Base-by-base conservation (phyloP, 768 basidiomycete species). In the Coprinopsis strossmayeri region DNA sequence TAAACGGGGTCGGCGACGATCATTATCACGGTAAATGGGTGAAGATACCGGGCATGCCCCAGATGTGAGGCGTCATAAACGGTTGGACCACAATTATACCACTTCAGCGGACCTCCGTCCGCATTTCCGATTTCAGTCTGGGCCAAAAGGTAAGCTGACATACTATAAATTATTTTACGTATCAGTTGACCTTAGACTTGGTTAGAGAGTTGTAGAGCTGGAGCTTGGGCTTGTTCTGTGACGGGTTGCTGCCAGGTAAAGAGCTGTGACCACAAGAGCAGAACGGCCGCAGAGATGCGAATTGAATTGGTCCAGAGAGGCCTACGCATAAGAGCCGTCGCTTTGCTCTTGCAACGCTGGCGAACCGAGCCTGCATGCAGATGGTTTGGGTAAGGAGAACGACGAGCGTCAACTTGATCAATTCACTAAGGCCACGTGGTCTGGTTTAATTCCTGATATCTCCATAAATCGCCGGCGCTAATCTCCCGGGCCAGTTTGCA, bases 71-170 rank as follows among this genome's bases (percentile, higher is more conserved):
- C 82, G 72, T 99, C 96, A 64, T 99, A 99, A 7, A 99, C 96
- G 0, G 96, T 99, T 15, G 96, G 95, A 9, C 96, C 95, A 60
- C 96, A 99, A 64, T 96, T 97, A 64, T 99, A 98, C 94, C 94
- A 98, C 58, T 94, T 93, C n/a, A 95, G 82, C 55, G 78, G 78
- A 1, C 78, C 76, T 0, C 84, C 85, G 53, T 78, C 69, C 45
- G 61, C 71, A 4, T 91, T 82, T 30, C 85, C 67, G 57, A 95
- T 92, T 52, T 85, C 84, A 45, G 79, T 84, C 90, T 93, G 59
- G 9, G 38, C 26, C 41, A 39, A 12, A 15, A 43, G 38, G 57
- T 59, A 52, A 51, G 48, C 53, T 51, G 35, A 26, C 46, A 10
- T 11, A 9, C 35, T 18, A 10, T 18, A 9, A 18, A 38, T 25